These are phyloP conservation scores for Claviceps sp. DNA, from an alignment of 2,329 filamentous ascomycete species.

Conservation along the genomic window DNA sequence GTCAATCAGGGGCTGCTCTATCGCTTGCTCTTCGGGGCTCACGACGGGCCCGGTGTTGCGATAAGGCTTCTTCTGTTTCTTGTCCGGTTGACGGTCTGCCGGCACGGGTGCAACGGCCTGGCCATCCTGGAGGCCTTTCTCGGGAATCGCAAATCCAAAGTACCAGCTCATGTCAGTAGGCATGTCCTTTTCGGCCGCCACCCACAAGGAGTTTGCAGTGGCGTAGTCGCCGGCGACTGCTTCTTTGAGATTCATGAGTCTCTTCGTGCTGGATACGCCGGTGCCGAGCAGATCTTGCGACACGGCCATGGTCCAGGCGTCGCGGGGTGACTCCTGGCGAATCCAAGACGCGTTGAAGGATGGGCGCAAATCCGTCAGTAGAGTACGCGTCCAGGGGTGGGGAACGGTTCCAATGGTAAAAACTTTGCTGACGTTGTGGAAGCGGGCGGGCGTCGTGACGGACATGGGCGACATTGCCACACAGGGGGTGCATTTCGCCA, in stretches of 20 bases:
- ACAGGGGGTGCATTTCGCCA: slow-evolving; percentile 61
- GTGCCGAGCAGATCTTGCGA: slow-evolving; percentile 56
- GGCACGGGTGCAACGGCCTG: slow-evolving; percentile 13
- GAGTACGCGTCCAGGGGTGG: slow-evolving; percentile 75
- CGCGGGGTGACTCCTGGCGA: slow-evolving; percentile 54
- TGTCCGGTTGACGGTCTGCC: slow-evolving; percentile 10
- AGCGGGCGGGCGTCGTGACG: slow-evolving; percentile 52
- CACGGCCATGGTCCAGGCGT: slow-evolving; percentile 62
- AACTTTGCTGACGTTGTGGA: slow-evolving; percentile 55
- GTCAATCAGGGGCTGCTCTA: slow-evolving; percentile 41
- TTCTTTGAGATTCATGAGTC: slow-evolving; percentile 68
- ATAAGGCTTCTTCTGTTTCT: slow-evolving; percentile 14
- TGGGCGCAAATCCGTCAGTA: slow-evolving; percentile 49
- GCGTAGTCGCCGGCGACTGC: slow-evolving; percentile 58
- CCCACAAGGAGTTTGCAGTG: slow-evolving; percentile 59
- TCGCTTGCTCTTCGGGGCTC: slow-evolving; percentile 35
- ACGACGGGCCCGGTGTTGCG: slow-evolving; percentile 35
- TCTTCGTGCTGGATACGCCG: slow-evolving; percentile 44
- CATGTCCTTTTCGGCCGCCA: slow-evolving; percentile 53
- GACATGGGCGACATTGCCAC: slow-evolving; percentile 45
- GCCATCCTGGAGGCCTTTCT: slow-evolving; percentile 31
- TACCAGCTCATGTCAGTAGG: slow-evolving; percentile 73
- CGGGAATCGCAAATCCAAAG: slow-evolving; percentile 73
- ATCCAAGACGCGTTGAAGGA: slow-evolving; percentile 51
- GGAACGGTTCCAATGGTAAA: slow-evolving; percentile 83